phyloP scores from a whole-genome alignment of 2,329 filamentous ascomycete genomes.

The Capronia epimyces region DNA sequence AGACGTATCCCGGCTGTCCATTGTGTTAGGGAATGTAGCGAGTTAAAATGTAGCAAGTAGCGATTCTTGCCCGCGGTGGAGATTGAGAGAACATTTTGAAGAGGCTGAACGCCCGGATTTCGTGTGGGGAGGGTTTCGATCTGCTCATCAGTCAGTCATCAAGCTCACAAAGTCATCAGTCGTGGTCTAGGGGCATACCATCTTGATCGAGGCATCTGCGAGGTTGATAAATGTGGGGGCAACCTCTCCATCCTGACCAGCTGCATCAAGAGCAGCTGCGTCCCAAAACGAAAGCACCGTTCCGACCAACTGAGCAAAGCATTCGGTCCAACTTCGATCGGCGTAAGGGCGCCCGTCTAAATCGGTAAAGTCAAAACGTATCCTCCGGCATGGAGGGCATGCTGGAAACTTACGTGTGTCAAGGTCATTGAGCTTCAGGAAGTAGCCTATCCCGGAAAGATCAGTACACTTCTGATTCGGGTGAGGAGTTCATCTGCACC shows the following conservation, averaged over 20 bases:
- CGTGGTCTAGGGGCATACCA: constrained; percentile 56
- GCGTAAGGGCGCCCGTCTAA: constrained; percentile 78
- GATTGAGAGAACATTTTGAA: constrained; percentile 92
- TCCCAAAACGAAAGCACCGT: constrained; percentile 96
- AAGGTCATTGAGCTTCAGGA: constrained; percentile 91
- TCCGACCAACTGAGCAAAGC: constrained; percentile 92
- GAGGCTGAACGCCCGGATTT: constrained; percentile 66
- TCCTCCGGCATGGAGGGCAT: neutral
- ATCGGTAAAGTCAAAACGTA: neutral
- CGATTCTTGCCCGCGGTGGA: constrained; percentile 94
- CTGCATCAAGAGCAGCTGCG: constrained; percentile 80
- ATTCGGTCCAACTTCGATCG: constrained; percentile 90
- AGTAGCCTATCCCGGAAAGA: constrained; percentile 56
- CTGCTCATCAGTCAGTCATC: constrained; percentile 42
- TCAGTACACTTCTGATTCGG: constrained; percentile 9
- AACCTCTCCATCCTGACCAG: constrained; percentile 77
- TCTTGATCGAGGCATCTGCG: constrained; percentile 95
- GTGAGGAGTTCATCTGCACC: constrained; percentile 35
- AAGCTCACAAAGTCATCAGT: constrained; percentile 1
- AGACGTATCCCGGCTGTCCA: constrained; percentile 94
- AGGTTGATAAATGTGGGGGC: constrained; percentile 92
- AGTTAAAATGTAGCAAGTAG: constrained; percentile 94
- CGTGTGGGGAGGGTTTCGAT: constrained; percentile 85
- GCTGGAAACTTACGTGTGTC: constrained; percentile 66
- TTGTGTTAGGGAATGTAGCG: constrained; percentile 82